phyloP scores from a whole-genome alignment of 345 rosid genomes.

The Tarenaya hassleriana region DNA sequence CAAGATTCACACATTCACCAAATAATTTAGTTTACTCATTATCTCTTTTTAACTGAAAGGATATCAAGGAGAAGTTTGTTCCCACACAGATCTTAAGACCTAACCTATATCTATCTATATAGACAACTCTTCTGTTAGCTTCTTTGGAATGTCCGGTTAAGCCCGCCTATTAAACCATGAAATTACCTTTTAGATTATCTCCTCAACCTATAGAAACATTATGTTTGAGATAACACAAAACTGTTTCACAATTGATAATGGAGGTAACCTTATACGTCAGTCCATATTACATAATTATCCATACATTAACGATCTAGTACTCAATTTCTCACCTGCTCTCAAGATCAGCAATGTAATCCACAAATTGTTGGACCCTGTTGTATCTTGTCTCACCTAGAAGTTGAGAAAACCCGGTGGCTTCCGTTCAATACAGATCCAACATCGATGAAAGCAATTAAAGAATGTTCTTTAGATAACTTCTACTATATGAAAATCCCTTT shows the following conservation, averaged over 20 bases:
- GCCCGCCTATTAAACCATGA: too few species aligned
- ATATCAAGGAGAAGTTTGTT: too few species aligned
- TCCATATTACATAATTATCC: background rate
- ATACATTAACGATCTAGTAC: conserved; percentile 3
- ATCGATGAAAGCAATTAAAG: background rate
- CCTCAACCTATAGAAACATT: too few species aligned
- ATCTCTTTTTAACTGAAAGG: too few species aligned
- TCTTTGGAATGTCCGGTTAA: too few species aligned
- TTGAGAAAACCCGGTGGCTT: conserved; percentile 10
- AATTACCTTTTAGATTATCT: too few species aligned
- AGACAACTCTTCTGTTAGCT: too few species aligned
- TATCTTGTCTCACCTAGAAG: conserved; percentile 39
- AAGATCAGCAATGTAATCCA: conserved; percentile 63
- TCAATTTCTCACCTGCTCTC: conserved; percentile 52
- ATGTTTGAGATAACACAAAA: background rate
- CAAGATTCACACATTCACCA: too few species aligned
- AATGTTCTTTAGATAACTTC: background rate
- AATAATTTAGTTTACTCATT: too few species aligned
- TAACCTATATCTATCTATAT: too few species aligned
- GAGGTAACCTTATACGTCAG: background rate
- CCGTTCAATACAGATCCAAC: background rate
- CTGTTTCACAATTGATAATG: background rate
- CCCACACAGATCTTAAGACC: too few species aligned
- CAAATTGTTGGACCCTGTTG: conserved; percentile 61
- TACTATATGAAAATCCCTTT: background rate